Conservation (phyloP, 108 stramenopile species). For the Skeletonema menzelii region DNA sequence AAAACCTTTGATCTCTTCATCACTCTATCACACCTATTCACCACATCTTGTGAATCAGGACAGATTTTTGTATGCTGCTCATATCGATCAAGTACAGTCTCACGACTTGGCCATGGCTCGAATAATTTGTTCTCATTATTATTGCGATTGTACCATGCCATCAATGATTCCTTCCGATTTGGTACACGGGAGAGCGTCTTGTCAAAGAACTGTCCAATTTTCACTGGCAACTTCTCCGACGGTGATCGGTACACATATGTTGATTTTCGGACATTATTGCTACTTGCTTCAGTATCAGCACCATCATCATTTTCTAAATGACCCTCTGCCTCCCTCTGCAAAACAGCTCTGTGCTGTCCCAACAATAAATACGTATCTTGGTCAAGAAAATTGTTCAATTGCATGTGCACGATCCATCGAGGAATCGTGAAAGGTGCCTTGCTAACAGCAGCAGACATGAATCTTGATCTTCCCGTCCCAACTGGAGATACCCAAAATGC, state of each 20-base stretch:
- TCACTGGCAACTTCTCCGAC: conserved; percentile 45
- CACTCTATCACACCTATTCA: conserved; percentile 53
- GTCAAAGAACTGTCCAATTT: conserved; percentile 63
- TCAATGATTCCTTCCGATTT: conserved; percentile 53
- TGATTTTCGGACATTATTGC: conserved; percentile 26
- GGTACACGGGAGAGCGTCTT: conserved; percentile 54
- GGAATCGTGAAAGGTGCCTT: conserved; percentile 39
- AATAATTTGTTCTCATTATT: conserved; percentile 20
- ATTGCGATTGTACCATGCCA: conserved; percentile 25
- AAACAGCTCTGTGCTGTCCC: conserved; percentile 56
- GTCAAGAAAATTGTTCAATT: conserved; percentile 66
- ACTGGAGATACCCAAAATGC: conserved; percentile 66
- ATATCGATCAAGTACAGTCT: conserved; percentile 55
- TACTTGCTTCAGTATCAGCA: background rate
- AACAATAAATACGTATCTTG: conserved; percentile 73
- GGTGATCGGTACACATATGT: conserved; percentile 50
- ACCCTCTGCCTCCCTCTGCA: conserved; percentile 56
- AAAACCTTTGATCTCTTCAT: conserved; percentile 12
- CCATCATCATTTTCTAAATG: conserved; percentile 18
- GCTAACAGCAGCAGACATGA: conserved; percentile 53
- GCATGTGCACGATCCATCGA: conserved; percentile 54
- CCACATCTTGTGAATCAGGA: conserved; percentile 56
- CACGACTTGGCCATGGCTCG: conserved; percentile 41
- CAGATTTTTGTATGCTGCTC: conserved; percentile 59
- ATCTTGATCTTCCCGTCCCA: conserved; percentile 58